Evolutionary conservation across 257 asterid species (phyloP).

Genomic region (Solanum pennellii): DNA sequence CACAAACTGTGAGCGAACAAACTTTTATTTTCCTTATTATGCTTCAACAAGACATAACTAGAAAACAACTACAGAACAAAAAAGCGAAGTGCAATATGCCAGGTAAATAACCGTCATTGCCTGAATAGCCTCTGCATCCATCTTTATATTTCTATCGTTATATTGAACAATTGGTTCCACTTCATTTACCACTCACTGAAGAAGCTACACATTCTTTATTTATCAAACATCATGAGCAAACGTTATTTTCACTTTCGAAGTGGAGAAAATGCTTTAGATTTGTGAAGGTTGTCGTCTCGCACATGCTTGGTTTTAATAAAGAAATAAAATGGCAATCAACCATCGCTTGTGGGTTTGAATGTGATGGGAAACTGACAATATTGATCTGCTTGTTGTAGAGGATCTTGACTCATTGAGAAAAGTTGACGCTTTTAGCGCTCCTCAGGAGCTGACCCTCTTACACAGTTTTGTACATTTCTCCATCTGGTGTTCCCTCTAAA

Average conservation of each 20-base stretch:
- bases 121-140: neutral
- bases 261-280: neutral
- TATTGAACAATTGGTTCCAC: neutral
- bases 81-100: neutral
- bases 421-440: neutral
- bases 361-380: neutral
- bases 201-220: neutral
- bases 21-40: neutral
- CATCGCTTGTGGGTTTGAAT: neutral
- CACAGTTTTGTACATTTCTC: neutral
- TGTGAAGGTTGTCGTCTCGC: neutral
- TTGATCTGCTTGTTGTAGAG: neutral
- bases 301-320: neutral
- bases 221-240: neutral
- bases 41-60: neutral
- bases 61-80: neutral
- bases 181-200: neutral
- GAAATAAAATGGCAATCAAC: neutral
- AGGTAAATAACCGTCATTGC: neutral
- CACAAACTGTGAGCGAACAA: neutral
- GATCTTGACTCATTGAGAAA: neutral
- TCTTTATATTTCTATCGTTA: neutral
- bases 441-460: neutral
- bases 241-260: neutral
- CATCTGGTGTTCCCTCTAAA: neutral